These are phyloP conservation scores for Phytopythium boreale DNA, from an alignment of 352 stramenopile genomes.

Conservation along the genomic window DNA sequence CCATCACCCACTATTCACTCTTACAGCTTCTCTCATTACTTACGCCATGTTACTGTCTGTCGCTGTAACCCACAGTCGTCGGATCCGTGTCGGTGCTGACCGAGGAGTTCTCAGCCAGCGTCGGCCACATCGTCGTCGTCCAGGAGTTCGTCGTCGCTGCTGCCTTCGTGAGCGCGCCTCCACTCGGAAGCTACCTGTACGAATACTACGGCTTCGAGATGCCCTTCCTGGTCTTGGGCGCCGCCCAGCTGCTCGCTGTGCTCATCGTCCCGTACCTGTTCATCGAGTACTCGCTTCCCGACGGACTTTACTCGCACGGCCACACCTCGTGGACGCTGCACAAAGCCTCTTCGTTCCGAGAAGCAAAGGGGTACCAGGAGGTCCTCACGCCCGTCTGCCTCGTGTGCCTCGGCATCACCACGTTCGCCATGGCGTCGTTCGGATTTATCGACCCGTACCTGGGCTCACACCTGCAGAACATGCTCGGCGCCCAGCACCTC, in stretches of 20 bases:
- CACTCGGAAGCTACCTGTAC: constrained; percentile 55
- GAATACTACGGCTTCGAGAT: constrained; percentile 49
- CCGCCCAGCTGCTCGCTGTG: constrained; percentile 56
- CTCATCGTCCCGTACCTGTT: constrained; percentile 70
- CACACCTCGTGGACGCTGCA: constrained; percentile 15
- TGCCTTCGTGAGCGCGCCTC: constrained; percentile 57
- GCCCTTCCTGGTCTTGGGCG: constrained; percentile 55
- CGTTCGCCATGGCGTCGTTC: constrained; percentile 66
- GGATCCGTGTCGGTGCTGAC: constrained; percentile 62
- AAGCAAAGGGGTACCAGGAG: constrained; percentile 37
- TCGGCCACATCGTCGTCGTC: constrained; percentile 54
- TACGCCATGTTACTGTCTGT: too few species aligned
- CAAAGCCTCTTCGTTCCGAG: constrained; percentile 23
- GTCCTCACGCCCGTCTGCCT: constrained; percentile 56
- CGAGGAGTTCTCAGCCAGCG: constrained; percentile 51
- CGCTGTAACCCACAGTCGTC: constrained; percentile 32
- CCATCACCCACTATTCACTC: not conserved
- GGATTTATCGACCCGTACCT: constrained; percentile 73
- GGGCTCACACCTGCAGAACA: constrained; percentile 52
- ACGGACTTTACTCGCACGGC: constrained; percentile 44
- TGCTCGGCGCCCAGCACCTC: constrained; percentile 47
- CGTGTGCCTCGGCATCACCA: constrained; percentile 43
- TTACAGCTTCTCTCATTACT: not conserved
- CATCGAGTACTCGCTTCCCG: constrained; percentile 69
- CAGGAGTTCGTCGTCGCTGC: constrained; percentile 69